Evolutionary conservation across 2,329 filamentous ascomycete species (phyloP).

Genomic region (Cercospora canescens): DNA sequence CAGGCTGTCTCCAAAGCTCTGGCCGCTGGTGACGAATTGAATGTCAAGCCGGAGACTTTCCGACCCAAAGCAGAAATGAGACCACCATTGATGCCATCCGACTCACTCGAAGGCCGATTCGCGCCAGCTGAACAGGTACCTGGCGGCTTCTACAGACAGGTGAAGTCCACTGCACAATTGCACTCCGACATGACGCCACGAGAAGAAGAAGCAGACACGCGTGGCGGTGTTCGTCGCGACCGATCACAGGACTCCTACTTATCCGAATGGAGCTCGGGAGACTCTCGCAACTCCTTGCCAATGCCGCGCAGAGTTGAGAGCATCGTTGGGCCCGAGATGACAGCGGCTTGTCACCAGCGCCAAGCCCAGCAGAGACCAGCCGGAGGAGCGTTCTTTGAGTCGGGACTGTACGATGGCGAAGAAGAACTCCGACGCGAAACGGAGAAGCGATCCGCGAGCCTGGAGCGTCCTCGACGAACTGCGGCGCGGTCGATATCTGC

Average conservation of each 20-base stretch:
- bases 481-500: constrained; percentile 12
- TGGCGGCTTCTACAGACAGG: constrained; percentile 68
- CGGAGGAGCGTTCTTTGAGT: constrained; percentile 47
- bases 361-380: constrained; percentile 52
- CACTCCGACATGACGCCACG: constrained; percentile 50
- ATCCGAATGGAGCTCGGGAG: constrained; percentile 58
- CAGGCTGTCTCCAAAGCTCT: constrained; percentile 83
- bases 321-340: constrained; percentile 74
- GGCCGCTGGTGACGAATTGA: constrained; percentile 80
- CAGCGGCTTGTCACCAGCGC: constrained; percentile 69
- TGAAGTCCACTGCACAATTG: constrained; percentile 67
- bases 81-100: constrained; percentile 67
- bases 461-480: not conserved
- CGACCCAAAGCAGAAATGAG: constrained; percentile 55
- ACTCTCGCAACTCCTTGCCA: constrained; percentile 57
- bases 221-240: constrained; percentile 20
- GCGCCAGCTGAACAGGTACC: constrained; percentile 67
- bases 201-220: constrained; percentile 32
- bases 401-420: constrained; percentile 16
- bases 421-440: not conserved
- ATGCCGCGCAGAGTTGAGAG: constrained; percentile 69
- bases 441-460: constrained; percentile 1
- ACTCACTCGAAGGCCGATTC: constrained; percentile 76
- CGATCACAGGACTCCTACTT: constrained; percentile 58
- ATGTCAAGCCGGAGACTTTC: constrained; percentile 86